These are phyloP conservation scores for Hyaloperonospora brassicae DNA, from an alignment of 352 stramenopile genomes.

Conservation along the genomic window DNA sequence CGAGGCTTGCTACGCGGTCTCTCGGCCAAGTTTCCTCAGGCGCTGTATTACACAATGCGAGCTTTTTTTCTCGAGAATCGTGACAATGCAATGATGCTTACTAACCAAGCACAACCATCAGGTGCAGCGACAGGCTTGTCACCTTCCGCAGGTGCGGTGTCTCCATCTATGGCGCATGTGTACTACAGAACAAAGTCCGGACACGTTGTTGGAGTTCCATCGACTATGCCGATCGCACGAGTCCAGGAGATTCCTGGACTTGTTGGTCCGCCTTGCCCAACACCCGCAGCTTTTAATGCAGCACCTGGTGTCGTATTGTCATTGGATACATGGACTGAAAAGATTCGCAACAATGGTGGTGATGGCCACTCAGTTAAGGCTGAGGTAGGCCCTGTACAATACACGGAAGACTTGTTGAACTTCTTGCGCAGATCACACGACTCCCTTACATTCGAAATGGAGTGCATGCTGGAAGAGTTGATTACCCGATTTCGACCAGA, in stretches of 20 bases:
- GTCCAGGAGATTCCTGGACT: slow-evolving; percentile 69
- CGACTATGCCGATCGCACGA: slow-evolving; percentile 44
- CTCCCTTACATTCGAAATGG: slow-evolving; percentile 90
- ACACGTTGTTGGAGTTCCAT: slow-evolving; percentile 66
- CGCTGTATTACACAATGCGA: slow-evolving; percentile 96
- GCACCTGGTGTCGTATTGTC: slow-evolving; percentile 50
- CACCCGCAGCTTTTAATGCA: slow-evolving; percentile 65
- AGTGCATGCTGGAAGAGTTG: slow-evolving; percentile 98
- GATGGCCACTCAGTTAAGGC: slow-evolving; percentile 37
- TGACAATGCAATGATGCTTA: slow-evolving; percentile 73
- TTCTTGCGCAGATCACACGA: slow-evolving; percentile 88
- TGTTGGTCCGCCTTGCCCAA: slow-evolving; percentile 51
- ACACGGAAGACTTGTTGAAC: slow-evolving; percentile 91
- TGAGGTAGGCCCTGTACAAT: slow-evolving; percentile 80
- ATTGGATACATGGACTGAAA: slow-evolving; percentile 63
- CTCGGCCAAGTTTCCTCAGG: slow-evolving; percentile 93
- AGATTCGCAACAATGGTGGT: slow-evolving; percentile 30
- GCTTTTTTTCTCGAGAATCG: slow-evolving; percentile 97
- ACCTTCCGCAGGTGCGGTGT: slow-evolving; percentile 19
- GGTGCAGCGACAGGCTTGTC: slow-evolving; percentile 14
- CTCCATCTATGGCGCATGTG: slow-evolving; percentile 20
- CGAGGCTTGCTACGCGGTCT: slow-evolving; percentile 70
- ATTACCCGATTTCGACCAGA: slow-evolving; percentile 96
- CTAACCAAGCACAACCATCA: slow-evolving; percentile 29
- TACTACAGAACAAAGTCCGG: slow-evolving; percentile 82